Evolutionary conservation across 768 basidiomycete species (phyloP), one percentile per base, ranked within the genome.

Genomic region (Mycena indigotica): DNA sequence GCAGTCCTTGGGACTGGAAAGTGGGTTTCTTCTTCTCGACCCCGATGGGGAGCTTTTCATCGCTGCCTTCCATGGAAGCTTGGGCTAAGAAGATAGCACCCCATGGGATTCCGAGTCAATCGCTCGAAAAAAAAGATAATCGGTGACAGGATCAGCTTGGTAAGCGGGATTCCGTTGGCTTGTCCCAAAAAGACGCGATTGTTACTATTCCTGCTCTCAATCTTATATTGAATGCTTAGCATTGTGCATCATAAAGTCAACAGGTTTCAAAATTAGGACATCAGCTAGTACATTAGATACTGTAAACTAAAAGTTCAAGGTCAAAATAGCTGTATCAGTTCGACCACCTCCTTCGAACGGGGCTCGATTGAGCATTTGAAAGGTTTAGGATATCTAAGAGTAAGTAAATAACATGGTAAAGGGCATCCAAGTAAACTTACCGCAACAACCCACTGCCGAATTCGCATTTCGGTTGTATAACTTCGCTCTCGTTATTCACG

Each of bases 361-460:
- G 60, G 56, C 46, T 46, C 28, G 5, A 62, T 62, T 4, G 17
- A 41, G 25, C 61, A 62, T 49, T 62, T 28, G 28, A 62, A 62
- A 1, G 52, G 39, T 30, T 58, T 57, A 5, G 61, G 61, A 44
- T 62, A 57, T 38, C 61, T 62, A 16, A 4, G 52, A 26, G 35
- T 5, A 5, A 23, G 41, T 13, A 48, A 8, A 10, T 39, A 52
- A 3, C 8, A 4, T 26, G 10, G 24, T 10, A 10, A 3, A 26
- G 3, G 8, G 12, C 2, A 19, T 19, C 17, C 25, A 19, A 39
- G 16, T 1, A 28, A 28, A 21, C 52, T 3, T 12, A 56, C 60
- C 60, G 56, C 17, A 61, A 40, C 60, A 56, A 49, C 16, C 60
- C 60, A 29, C 55, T 53, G 29, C 55, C 55, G 51, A 56, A 64